Base-by-base conservation (phyloP, 495 filamentous ascomycete species). In the Tuber melanosporum region DNA sequence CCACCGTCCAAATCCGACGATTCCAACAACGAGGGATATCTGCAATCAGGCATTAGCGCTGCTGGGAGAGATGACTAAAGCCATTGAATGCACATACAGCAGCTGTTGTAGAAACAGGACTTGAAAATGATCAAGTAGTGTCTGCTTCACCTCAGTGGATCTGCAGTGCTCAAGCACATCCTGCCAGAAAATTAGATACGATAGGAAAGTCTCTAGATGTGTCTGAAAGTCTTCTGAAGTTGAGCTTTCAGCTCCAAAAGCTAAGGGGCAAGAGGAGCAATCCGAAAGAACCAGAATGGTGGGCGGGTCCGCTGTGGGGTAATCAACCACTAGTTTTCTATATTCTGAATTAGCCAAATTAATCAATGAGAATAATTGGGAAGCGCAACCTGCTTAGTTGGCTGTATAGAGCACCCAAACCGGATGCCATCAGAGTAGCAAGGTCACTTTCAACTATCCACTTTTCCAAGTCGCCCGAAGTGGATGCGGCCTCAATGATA, bases 361-460 rank as follows among this genome's bases (percentile, higher is more conserved):
- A 82, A 71, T 71, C 32, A n/a, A 74, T 41, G 45, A 72, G 73
- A 70, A 78, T 46, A 42, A 46, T 69, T 39, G 71, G 66, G 85
- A 76, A 87, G 73, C 81, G 85, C 82, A 78, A 91, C 90, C 90
- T 91, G 85, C 94, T 97, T 74, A 99, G 88, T 83, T 98, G 96
- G 82, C 95, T 98, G 85, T 99, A 99, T 72, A 98, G 86, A 71
- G 95, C 95, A 44, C 96, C 96, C 45, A 99, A 85, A 12, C 96
- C 95, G 15, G 93, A 97, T 20, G 95, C 95, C 95, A 99, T 98
- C 75, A 98, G 84, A 0, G 96, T 98, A 2, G 96, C 94, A 57
- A 99, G 87, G 83, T 99, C 96, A 83, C 95, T 98, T 82, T 97
- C 93, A 71, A 98, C 93, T 71, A 99, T 90, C 95, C 95, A 99